Evolutionary conservation across 169 alveolate species (phyloP).

Genomic region (Babesia ovata): DNA sequence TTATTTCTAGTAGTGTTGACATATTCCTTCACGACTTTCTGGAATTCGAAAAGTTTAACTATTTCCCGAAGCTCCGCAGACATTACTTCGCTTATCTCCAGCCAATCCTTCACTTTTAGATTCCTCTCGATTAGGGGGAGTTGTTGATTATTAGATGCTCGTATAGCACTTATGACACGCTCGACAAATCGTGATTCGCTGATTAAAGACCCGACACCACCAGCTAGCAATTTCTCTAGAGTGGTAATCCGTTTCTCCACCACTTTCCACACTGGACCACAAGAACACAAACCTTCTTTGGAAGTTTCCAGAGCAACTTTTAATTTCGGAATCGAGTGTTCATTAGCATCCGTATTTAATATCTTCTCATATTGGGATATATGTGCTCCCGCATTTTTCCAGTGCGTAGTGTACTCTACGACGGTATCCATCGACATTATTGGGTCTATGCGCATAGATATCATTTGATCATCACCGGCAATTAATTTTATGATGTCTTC

Average conservation of each 20-base stretch:
- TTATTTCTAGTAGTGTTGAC: not conserved
- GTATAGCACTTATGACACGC: not conserved
- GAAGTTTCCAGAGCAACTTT: not conserved
- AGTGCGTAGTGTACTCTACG: no score
- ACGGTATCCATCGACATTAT: no score
- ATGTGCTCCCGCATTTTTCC: no score
- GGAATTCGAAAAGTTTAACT: not conserved
- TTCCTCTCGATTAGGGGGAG: not conserved
- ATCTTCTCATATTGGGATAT: not conserved
- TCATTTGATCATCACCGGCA: not conserved
- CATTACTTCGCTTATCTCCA: not conserved
- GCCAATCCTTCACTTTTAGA: conserved; percentile 10
- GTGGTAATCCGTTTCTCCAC: not conserved
- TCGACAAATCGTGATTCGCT: not conserved
- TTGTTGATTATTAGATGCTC: no score
- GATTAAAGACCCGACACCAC: not conserved
- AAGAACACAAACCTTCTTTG: not conserved
- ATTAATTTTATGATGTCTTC: not conserved
- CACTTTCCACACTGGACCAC: not conserved
- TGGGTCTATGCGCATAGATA: no score
- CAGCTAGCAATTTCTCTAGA: not conserved
- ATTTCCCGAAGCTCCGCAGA: not conserved
- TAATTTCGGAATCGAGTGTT: not conserved
- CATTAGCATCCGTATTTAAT: not conserved
- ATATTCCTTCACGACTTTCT: conserved; percentile 14